Percentiles rank a stretch among this genome's conserved stretches.
phyloP scores from a whole-genome alignment of 148 eudicot genomes.

The Fagopyrum tataricum region DNA sequence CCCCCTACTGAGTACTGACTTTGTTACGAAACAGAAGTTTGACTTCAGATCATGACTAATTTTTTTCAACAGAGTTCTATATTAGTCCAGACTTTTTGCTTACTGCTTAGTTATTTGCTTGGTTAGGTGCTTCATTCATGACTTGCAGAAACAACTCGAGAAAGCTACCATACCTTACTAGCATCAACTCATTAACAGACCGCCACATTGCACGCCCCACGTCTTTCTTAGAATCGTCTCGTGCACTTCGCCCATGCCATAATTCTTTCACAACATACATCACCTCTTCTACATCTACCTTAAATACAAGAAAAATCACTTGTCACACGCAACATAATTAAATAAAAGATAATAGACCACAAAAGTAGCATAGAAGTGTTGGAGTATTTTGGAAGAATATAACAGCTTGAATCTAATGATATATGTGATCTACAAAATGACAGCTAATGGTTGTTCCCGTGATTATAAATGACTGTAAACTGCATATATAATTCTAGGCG shows the following conservation, averaged over 20 bases:
- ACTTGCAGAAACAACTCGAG: not conserved
- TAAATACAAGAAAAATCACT: constrained; percentile 18
- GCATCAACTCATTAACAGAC: constrained; percentile 85
- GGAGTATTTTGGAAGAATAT: not conserved
- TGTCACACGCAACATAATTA: not conserved
- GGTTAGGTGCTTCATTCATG: not conserved
- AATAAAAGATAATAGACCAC: not conserved
- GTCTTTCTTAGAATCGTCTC: constrained; percentile 57
- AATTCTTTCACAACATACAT: constrained; percentile 82
- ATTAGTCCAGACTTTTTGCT: not conserved
- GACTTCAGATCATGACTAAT: not conserved
- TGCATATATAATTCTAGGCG: not conserved
- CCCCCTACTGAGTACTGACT: not conserved
- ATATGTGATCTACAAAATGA: not conserved
- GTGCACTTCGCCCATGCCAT: constrained; percentile 95
- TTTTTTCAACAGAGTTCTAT: not conserved
- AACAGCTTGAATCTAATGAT: not conserved
- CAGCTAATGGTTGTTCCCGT: not conserved
- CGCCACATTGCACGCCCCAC: constrained; percentile 98
- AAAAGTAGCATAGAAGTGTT: not conserved
- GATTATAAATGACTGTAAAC: not conserved
- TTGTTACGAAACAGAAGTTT: not conserved
- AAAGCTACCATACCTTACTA: constrained; percentile 52
- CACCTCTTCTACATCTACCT: constrained; percentile 97
- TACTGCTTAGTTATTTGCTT: not conserved